Conservation (phyloP, 2,329 filamentous ascomycete genomes). For the Phyllosticta citrichinensis region DNA sequence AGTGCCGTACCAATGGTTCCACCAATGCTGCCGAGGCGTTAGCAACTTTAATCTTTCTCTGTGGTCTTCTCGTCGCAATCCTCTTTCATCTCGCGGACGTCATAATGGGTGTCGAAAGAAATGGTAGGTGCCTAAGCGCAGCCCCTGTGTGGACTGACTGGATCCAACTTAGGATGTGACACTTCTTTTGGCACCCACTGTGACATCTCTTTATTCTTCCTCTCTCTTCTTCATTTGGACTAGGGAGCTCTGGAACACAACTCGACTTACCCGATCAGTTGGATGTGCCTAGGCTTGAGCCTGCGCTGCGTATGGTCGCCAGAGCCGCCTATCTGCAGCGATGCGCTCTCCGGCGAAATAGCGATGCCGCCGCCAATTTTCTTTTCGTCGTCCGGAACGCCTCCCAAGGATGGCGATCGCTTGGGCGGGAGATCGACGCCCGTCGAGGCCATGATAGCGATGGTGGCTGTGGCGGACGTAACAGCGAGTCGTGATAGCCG, state of each 20-base stretch:
- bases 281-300: constrained; percentile 37
- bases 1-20: constrained; percentile 40
- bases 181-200: too few species aligned
- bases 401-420: constrained; percentile 15
- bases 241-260: not conserved
- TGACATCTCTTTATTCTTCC: not conserved
- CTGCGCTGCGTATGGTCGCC: constrained; percentile 34
- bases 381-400: constrained; percentile 20
- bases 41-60: not conserved
- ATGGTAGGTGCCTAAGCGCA: too few species aligned
- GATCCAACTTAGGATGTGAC: too few species aligned
- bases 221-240: not conserved
- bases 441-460: constrained; percentile 24
- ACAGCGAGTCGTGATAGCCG: not conserved
- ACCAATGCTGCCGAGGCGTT: constrained; percentile 18
- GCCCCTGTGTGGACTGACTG: too few species aligned
- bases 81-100: too few species aligned
- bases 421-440: constrained; percentile 18
- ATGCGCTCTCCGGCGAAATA: constrained; percentile 11
- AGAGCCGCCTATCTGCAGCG: constrained; percentile 1
- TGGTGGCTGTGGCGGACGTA: not conserved
- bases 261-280: constrained; percentile 30
- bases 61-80: constrained; percentile 8
- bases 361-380: constrained; percentile 13
- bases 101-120: too few species aligned